Evolutionary conservation across 495 filamentous ascomycete genomes (phyloP).

Genomic region (Hyaloscypha finlandica): DNA sequence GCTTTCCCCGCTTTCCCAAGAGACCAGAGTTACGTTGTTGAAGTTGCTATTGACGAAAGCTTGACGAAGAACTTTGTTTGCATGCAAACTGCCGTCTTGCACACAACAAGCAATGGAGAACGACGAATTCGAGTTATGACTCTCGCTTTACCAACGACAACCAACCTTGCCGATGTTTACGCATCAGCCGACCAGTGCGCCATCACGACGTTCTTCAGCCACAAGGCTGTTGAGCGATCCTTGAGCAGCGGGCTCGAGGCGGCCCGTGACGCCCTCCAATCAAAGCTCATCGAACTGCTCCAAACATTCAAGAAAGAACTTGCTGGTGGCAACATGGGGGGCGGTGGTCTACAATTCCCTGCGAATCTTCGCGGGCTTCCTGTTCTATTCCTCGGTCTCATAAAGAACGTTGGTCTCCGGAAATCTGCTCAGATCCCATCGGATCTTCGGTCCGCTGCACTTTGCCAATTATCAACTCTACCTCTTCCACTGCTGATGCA

Average conservation of each 20-base stretch:
- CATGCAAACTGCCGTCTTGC: constrained; percentile 93
- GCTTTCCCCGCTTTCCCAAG: constrained; percentile 97
- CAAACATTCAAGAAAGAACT: constrained; percentile 97
- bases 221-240: constrained; percentile 94
- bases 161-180: constrained; percentile 86
- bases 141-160: constrained; percentile 87
- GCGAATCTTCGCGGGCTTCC: constrained; percentile 86
- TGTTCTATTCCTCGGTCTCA: constrained; percentile 87
- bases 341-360: constrained; percentile 89
- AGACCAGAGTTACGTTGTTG: constrained; percentile 97
- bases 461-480: constrained; percentile 89
- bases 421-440: constrained; percentile 96
- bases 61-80: constrained; percentile 92
- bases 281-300: constrained; percentile 89
- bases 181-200: constrained; percentile 93
- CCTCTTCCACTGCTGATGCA: constrained; percentile 91
- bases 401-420: constrained; percentile 93
- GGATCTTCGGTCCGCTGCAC: constrained; percentile 90
- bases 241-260: constrained; percentile 85
- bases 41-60: constrained; percentile 96
- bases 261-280: constrained; percentile 84
- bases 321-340: constrained; percentile 92
- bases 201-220: constrained; percentile 90
- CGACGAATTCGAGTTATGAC: constrained; percentile 93
- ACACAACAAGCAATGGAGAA: constrained; percentile 98